Conservation (phyloP, 768 basidiomycete genomes). For the Grammothele lineata region DNA sequence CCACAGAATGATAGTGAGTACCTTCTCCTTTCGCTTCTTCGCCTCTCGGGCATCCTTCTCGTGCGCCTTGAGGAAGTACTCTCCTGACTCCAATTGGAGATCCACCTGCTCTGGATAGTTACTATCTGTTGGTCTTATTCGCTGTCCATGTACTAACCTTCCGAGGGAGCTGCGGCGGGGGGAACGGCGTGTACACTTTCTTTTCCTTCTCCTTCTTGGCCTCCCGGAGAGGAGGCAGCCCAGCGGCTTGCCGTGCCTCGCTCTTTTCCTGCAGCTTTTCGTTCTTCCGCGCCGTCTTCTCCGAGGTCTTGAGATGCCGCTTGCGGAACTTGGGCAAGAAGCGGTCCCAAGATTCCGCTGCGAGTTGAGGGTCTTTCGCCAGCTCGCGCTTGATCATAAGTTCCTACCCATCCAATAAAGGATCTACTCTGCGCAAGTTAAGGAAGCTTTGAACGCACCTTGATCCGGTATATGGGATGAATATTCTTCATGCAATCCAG, state of each 20-base stretch:
- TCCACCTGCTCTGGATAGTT: constrained; percentile 69
- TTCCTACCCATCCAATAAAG: constrained; percentile 48
- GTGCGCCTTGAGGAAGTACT: constrained; percentile 92
- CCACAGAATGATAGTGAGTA: too few species aligned
- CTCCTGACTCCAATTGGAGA: constrained; percentile 91
- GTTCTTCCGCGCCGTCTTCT: constrained; percentile 91
- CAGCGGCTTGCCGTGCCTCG: constrained; percentile 64
- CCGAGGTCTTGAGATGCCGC: constrained; percentile 86
- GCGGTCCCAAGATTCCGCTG: constrained; percentile 92
- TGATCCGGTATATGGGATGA: constrained; percentile 98
- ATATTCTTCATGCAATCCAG: constrained; percentile 99
- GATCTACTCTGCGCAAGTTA: too few species aligned
- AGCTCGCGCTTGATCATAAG: constrained; percentile 98
- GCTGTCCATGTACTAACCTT: constrained; percentile 77
- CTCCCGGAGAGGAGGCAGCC: constrained; percentile 40
- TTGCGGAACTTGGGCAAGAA: constrained; percentile 97
- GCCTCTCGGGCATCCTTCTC: constrained; percentile 81
- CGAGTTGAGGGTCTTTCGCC: constrained; percentile 96
- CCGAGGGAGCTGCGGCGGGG: constrained; percentile 87
- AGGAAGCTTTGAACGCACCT: constrained; percentile 46
- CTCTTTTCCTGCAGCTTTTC: constrained; percentile 57
- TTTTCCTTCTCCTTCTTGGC: constrained; percentile 52
- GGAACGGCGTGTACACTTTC: constrained; percentile 98
- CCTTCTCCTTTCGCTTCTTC: constrained; percentile 73
- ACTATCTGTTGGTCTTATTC: too few species aligned